Evolutionary conservation across 345 rosid species (phyloP).

Genomic region (Hibiscus trionum): DNA sequence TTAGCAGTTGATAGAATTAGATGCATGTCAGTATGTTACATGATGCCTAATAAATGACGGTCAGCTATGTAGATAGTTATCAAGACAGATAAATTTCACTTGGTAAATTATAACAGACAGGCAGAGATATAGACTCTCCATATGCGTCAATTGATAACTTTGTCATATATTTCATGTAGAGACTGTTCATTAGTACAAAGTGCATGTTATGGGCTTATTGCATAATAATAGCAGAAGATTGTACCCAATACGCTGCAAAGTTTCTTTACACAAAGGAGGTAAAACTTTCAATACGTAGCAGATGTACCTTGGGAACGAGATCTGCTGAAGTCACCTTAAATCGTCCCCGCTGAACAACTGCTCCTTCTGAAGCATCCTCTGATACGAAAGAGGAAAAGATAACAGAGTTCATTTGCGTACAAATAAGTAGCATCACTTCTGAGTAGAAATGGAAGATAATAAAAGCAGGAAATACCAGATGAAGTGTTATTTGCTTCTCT

Average conservation of each 20-base stretch:
- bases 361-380: conserved; percentile 74
- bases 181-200: neutral
- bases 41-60: neutral
- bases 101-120: neutral
- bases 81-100: neutral
- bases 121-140: neutral
- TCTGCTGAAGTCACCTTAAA: conserved; percentile 84
- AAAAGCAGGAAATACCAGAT: conserved; percentile 31
- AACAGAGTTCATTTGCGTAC: conserved; percentile 1
- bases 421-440: conserved; percentile 6
- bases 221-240: neutral
- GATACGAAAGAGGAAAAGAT: conserved; percentile 25
- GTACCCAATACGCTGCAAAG: neutral
- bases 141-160: neutral
- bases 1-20: neutral
- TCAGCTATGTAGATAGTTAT: neutral
- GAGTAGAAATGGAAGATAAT: conserved; percentile 11
- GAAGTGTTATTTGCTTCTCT: conserved; percentile 55
- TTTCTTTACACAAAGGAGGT: neutral
- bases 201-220: neutral
- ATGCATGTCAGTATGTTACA: neutral
- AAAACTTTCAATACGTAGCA: neutral
- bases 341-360: conserved; percentile 80
- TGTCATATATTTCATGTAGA: neutral
- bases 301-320: conserved; percentile 77